Evolutionary conservation across 805 yeast species (phyloP).

Genomic region (Yamadazyma nakazawae): DNA sequence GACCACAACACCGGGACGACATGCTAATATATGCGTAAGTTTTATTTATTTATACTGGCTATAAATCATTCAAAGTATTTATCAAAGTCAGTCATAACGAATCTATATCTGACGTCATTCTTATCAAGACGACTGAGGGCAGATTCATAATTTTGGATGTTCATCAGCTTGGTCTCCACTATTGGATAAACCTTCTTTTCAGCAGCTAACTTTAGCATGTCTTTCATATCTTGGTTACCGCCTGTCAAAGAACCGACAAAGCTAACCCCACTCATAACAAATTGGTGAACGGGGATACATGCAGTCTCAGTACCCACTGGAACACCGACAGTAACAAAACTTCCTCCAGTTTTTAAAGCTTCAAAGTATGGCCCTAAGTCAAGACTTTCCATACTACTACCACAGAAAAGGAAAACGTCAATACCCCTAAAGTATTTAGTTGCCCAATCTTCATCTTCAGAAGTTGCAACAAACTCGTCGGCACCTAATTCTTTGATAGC

Average conservation of each 20-base stretch:
- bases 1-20: too few relatives aligned
- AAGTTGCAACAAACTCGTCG: too few relatives aligned
- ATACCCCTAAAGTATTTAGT: slow-evolving; percentile 32
- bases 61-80: too few relatives aligned
- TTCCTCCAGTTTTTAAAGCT: slow-evolving; percentile 22
- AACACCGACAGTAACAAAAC: slow-evolving; percentile 25
- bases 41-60: too few relatives aligned
- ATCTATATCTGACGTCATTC: slow-evolving; percentile 46
- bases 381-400: slow-evolving; percentile 48
- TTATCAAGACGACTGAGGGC: slow-evolving; percentile 32
- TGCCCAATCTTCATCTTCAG: too few relatives aligned
- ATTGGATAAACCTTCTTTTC: slow-evolving; percentile 32
- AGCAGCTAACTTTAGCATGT: slow-evolving; percentile 36
- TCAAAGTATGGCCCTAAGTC: slow-evolving; percentile 47
- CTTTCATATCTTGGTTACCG: slow-evolving; percentile 27
- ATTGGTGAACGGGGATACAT: slow-evolving; percentile 19
- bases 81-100: slow-evolving; percentile 55
- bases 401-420: slow-evolving; percentile 53
- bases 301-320: slow-evolving; percentile 24
- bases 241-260: slow-evolving; percentile 34
- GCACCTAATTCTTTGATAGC: too few relatives aligned
- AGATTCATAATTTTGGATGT: slow-evolving; percentile 25
- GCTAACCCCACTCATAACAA: slow-evolving; percentile 23
- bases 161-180: slow-evolving; percentile 34
- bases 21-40: too few relatives aligned